Evolutionary conservation across 148 eudicot species (phyloP), one percentile per base, ranked within the genome.

Genomic region (Nyssa sinensis): DNA sequence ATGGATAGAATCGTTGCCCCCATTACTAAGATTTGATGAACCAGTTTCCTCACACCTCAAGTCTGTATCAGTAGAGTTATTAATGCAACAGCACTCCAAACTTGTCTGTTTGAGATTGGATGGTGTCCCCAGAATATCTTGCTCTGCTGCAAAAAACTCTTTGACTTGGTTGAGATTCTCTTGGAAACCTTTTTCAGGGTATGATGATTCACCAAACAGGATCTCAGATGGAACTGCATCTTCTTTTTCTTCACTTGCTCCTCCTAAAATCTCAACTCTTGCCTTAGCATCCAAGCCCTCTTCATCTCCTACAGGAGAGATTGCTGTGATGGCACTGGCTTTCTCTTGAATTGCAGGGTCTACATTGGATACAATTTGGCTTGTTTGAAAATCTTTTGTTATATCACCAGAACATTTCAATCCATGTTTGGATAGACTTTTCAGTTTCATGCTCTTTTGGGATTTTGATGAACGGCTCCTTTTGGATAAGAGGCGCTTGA

Each of bases 401-500:
- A 71, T 66, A 28, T 64, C 82, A 75, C 29, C 62, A 39, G 74
- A 64, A 66, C 39, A 64, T 53, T 68, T 59, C 0, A 28, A 68
- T 78, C 65, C 79, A 34, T 58, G 70, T 34, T 25, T 58, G 55
- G 83, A 59, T 64, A 67, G 81, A 16, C 74, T 60, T 66, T 77
- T 77, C 19, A 60, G 65, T 49, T 72, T 79, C 69, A 77, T 67
- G 67, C 78, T 88, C 84, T 77, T 92, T 70, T 84, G 82, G 66
- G 78, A 83, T 67, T 76, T 84, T 47, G 75, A 0, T n/a, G 71
- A 62, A 67, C 81, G 83, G 66, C 94, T 77, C 71, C 75, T 93
- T 41, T 75, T 80, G 61, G 88, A 81, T 35, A 79, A 67, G 39
- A 86, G 81, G 39, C 80, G 88, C 72, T 87, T 91, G 24, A 77